Conservation (phyloP, 2,329 filamentous ascomycete genomes). For the Aspergillus japonicus region DNA sequence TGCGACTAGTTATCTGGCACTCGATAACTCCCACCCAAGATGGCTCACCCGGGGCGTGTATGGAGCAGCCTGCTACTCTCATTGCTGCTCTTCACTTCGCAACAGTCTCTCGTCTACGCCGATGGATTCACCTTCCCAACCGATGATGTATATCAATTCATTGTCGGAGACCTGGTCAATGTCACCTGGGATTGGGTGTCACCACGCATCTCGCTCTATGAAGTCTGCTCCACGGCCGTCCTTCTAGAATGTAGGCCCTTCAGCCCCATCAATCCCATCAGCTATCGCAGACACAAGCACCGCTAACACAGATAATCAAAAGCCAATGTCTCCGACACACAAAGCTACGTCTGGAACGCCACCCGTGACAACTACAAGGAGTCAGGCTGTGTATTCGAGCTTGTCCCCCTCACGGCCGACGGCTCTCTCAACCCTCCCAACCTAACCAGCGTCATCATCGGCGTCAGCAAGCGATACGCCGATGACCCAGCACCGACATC, state of each 20-base stretch:
- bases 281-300: not conserved
- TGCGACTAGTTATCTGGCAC: not conserved
- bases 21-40: not conserved
- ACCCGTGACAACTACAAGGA: slow-evolving; percentile 5
- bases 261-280: not conserved
- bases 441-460: not conserved
- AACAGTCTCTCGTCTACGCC: not conserved
- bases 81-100: not conserved
- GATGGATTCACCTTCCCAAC: slow-evolving; percentile 7
- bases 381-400: slow-evolving; percentile 6
- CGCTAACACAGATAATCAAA: not conserved
- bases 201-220: slow-evolving; percentile 6
- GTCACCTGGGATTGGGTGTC: slow-evolving; percentile 10
- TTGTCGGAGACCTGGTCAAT: slow-evolving; percentile 8
- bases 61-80: not conserved
- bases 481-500: slow-evolving; percentile 5
- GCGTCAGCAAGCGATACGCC: slow-evolving; percentile 3
- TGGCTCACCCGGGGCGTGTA: not conserved
- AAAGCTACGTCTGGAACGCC: slow-evolving; percentile 9
- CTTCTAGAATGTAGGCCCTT: not conserved
- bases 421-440: not conserved
- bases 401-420: not conserved
- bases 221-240: not conserved
- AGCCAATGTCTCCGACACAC: slow-evolving; percentile 4
- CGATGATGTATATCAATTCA: not conserved